phyloP scores from a whole-genome alignment of 441 rosid species.

The Macaranga tanarius region DNA sequence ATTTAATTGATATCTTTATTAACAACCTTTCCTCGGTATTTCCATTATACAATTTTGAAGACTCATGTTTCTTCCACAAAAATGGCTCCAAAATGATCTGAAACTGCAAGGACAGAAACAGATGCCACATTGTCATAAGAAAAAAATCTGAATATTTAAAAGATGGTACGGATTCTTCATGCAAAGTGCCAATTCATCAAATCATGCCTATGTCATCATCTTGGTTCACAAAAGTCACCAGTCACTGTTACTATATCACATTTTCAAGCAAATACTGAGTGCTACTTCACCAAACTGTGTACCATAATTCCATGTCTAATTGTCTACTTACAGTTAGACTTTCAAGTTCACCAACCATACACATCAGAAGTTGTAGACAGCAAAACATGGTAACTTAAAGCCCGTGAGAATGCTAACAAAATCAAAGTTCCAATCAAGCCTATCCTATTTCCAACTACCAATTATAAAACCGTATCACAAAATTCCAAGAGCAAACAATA shows the following conservation, averaged over 20 bases:
- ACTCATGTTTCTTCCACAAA: conserved; percentile 68
- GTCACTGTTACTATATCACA: not conserved
- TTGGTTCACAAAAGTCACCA: not conserved
- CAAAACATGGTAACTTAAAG: not conserved
- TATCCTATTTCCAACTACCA: not conserved
- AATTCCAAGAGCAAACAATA: not conserved
- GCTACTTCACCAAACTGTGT: not conserved
- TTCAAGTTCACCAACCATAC: conserved; percentile 10
- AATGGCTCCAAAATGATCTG: conserved; percentile 82
- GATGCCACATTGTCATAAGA: conserved; percentile 3
- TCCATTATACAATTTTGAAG: conserved; percentile 43
- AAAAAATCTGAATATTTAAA: conserved; percentile 1
- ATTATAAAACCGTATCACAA: not conserved
- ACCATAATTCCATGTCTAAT: not conserved
- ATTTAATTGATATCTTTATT: not conserved
- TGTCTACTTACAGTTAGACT: not conserved
- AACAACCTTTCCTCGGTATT: conserved; percentile 61
- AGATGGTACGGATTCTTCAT: not conserved
- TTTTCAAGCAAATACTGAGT: not conserved
- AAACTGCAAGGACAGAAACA: conserved; percentile 46
- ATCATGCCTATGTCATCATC: not conserved
- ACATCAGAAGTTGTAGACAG: not conserved
- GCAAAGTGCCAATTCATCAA: not conserved
- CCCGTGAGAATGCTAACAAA: not conserved
- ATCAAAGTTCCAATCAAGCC: not conserved